Evolutionary conservation across 306 rosid genomes (phyloP).

Genomic region (Delonix regia): DNA sequence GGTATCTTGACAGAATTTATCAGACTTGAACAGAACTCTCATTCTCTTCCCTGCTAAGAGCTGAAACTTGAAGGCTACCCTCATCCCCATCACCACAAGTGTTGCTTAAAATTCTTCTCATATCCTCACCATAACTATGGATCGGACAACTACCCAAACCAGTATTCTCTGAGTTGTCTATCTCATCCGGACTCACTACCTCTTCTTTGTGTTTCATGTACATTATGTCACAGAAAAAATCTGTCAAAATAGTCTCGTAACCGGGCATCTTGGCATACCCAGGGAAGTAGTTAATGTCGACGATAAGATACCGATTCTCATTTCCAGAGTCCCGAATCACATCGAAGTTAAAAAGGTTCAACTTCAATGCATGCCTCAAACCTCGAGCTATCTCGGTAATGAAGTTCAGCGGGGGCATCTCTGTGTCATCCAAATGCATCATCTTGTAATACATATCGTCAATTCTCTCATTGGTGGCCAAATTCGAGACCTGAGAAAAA

Average conservation of each 20-base stretch:
- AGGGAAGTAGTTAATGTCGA: slow-evolving; percentile 93
- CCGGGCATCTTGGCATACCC: slow-evolving; percentile 98
- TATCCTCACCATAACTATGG: slow-evolving; percentile 22
- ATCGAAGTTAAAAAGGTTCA: slow-evolving; percentile 86
- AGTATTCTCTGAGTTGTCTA: slow-evolving; percentile 27
- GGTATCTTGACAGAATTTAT: slow-evolving; percentile 12
- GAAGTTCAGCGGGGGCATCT: slow-evolving; percentile 80
- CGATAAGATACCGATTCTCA: slow-evolving; percentile 78
- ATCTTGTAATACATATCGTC: slow-evolving; percentile 72
- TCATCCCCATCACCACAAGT: slow-evolving; percentile 50
- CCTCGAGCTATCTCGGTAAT: slow-evolving; percentile 71
- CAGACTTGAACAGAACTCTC: slow-evolving; percentile 48
- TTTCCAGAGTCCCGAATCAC: slow-evolving; percentile 76
- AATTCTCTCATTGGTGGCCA: slow-evolving; percentile 53
- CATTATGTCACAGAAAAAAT: slow-evolving; percentile 78
- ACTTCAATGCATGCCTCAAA: slow-evolving; percentile 56
- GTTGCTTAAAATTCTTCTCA: slow-evolving; percentile 2
- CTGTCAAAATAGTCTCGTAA: slow-evolving; percentile 74
- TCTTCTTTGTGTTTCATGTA: slow-evolving; percentile 38
- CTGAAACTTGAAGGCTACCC: slow-evolving; percentile 35
- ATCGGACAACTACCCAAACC: slow-evolving; percentile 42
- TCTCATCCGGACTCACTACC: slow-evolving; percentile 24
- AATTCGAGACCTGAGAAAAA: slow-evolving; percentile 66
- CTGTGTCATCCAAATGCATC: slow-evolving; percentile 80
- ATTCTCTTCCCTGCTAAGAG: slow-evolving; percentile 40